phyloP scores from a whole-genome alignment of 306 rosid species.

The Amphicarpaea edgeworthii region DNA sequence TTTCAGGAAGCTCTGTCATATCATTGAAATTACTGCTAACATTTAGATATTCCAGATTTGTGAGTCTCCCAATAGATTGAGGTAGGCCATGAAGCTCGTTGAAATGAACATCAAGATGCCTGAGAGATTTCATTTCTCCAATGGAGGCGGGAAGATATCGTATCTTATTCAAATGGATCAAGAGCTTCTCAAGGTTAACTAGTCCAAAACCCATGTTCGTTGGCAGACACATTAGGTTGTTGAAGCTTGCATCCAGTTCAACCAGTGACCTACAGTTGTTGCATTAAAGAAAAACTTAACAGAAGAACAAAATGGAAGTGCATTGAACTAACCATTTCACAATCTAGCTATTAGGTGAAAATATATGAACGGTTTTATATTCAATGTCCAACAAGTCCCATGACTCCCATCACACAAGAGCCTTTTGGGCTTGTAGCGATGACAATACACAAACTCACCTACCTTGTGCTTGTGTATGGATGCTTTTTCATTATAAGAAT shows the following conservation, averaged over 20 bases:
- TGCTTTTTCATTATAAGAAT: background rate
- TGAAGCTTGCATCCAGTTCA: conserved; percentile 63
- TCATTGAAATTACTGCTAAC: conserved; percentile 61
- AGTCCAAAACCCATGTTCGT: conserved; percentile 58
- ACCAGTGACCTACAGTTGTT: conserved; percentile 50
- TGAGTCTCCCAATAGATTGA: conserved; percentile 54
- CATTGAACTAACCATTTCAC: background rate
- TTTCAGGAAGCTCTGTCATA: conserved; percentile 61
- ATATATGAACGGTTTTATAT: background rate
- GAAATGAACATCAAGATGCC: conserved; percentile 65
- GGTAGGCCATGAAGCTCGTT: conserved; percentile 64
- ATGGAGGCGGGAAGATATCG: conserved; percentile 59
- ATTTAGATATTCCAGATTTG: conserved; percentile 62
- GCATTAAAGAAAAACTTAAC: conserved; percentile 25
- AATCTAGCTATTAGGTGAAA: background rate
- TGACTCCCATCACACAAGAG: background rate
- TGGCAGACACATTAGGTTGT: conserved; percentile 61
- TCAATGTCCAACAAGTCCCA: background rate
- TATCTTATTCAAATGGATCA: conserved; percentile 55
- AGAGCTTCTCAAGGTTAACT: conserved; percentile 56
- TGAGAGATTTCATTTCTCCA: conserved; percentile 65
- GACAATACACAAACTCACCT: background rate
- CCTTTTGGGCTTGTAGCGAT: background rate
- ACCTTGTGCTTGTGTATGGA: background rate
- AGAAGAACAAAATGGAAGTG: conserved; percentile 4